Conservation (phyloP, 208 protist species). For the Strigomonas culicis region DNA sequence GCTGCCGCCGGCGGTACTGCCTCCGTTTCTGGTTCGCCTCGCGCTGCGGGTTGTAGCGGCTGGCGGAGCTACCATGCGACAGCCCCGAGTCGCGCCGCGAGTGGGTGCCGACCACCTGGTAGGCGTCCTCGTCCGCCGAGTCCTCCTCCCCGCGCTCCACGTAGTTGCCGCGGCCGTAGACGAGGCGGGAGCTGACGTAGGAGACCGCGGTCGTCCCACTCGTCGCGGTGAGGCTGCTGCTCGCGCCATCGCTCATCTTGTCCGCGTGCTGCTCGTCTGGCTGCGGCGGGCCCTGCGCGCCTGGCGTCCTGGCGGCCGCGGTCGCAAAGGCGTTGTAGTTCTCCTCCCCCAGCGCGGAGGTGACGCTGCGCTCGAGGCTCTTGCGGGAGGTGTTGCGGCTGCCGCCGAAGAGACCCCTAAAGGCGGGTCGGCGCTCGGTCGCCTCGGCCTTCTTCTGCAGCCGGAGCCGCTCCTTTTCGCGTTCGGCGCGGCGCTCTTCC, state of each 20-base stretch:
- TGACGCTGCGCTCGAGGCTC: no score
- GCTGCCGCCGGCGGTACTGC: constrained; percentile 1
- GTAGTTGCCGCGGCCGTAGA: constrained; percentile 29
- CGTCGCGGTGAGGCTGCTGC: not conserved
- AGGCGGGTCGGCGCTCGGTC: not conserved
- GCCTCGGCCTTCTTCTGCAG: not conserved
- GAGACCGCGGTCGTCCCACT: constrained; percentile 10
- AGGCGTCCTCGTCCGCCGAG: not conserved
- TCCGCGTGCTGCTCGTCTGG: not conserved
- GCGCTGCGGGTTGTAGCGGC: not conserved
- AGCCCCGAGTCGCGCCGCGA: not conserved
- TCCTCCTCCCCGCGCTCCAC: not conserved
- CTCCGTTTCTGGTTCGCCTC: not conserved
- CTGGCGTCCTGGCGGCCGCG: no score
- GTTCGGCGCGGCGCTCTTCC: constrained; percentile 7
- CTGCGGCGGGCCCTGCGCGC: no score
- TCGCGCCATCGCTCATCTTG: not conserved
- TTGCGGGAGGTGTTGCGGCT: no score
- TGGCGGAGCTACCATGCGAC: not conserved
- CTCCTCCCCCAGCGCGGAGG: no score
- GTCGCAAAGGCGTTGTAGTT: not conserved
- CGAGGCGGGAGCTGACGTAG: constrained; percentile 13
- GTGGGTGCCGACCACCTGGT: not conserved
- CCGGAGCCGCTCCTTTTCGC: constrained; percentile 4
- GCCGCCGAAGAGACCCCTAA: not conserved